phyloP scores from a whole-genome alignment of 192 early-diverging fungal species.

The Umbelopsis isabellina region DNA sequence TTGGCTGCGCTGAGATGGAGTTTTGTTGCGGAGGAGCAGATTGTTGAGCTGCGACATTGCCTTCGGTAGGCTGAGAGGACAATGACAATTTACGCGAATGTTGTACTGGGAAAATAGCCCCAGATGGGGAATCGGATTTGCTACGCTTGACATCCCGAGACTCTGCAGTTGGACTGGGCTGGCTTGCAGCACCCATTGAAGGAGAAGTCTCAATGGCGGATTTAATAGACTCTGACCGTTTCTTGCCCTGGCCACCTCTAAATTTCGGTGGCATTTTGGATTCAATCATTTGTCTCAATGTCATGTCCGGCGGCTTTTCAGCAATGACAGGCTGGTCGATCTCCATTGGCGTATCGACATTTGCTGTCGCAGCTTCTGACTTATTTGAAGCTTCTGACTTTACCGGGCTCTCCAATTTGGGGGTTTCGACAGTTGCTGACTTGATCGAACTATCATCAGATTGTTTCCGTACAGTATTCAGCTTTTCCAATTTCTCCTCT shows the following conservation, averaged over 20 bases:
- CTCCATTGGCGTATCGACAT: not conserved
- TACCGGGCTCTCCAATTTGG: not conserved
- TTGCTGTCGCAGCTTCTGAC: not conserved
- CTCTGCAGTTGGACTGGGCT: not conserved
- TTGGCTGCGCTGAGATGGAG: not conserved
- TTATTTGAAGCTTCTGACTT: not conserved
- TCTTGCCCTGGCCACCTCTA: constrained; percentile 9
- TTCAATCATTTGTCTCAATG: constrained; percentile 13
- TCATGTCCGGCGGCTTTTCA: not conserved
- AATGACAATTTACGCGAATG: not conserved
- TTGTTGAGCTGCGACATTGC: not conserved
- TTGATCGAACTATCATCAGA: constrained; percentile 7
- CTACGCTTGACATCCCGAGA: constrained; percentile 4
- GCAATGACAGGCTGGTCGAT: not conserved
- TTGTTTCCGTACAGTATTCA: constrained; percentile 1
- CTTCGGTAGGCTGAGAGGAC: not conserved
- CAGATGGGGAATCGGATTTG: constrained; percentile 6
- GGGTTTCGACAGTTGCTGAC: not conserved
- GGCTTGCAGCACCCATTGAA: not conserved
- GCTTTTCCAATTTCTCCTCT: not conserved
- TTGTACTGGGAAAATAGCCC: not conserved
- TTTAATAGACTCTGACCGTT: constrained; percentile 4
- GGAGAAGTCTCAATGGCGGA: not conserved
- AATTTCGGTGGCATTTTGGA: constrained; percentile 18
- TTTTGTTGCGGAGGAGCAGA: not conserved